These are phyloP conservation scores for Helicocarpus griseus DNA, from an alignment of 2,329 filamentous ascomycete genomes.

Conservation along the genomic window DNA sequence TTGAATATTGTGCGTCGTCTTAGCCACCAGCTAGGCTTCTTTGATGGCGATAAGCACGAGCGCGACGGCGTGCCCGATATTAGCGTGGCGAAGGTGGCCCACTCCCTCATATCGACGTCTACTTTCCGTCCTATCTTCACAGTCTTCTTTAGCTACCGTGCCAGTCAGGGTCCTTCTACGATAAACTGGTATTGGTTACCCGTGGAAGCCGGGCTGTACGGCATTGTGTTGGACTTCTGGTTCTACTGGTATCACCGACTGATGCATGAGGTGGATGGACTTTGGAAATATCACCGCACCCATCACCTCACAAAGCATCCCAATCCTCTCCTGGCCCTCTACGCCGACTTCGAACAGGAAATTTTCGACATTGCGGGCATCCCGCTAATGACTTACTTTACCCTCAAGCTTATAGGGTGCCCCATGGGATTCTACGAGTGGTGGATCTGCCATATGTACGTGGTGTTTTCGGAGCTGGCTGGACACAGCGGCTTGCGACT, in stretches of 20 bases:
- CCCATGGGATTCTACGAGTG: constrained; percentile 40
- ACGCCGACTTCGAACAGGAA: constrained; percentile 36
- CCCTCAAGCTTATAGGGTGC: constrained; percentile 26
- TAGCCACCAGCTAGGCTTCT: constrained; percentile 31
- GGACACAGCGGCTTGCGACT: constrained; percentile 34
- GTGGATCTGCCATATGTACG: constrained; percentile 39
- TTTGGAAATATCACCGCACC: constrained; percentile 38
- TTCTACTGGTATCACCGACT: constrained; percentile 37
- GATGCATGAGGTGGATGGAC: constrained; percentile 32
- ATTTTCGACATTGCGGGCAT: constrained; percentile 36
- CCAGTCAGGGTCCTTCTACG: constrained; percentile 15
- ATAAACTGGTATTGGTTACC: constrained; percentile 29
- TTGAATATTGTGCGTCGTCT: constrained; percentile 29
- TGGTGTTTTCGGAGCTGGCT: constrained; percentile 31
- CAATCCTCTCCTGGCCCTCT: constrained; percentile 33
- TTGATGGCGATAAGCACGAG: constrained; percentile 37
- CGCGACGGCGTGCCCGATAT: constrained; percentile 36
- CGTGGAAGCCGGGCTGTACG: constrained; percentile 32
- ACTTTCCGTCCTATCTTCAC: constrained; percentile 26
- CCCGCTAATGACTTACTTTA: constrained; percentile 30
- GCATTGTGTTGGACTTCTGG: constrained; percentile 37
- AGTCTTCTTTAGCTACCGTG: constrained; percentile 24
- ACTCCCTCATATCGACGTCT: constrained; percentile 25
- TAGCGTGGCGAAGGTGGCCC: constrained; percentile 25
- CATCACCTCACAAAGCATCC: constrained; percentile 40